These are phyloP conservation scores for Coemansia reversa DNA, from an alignment of 192 early-diverging fungal species.

Conservation along the genomic window DNA sequence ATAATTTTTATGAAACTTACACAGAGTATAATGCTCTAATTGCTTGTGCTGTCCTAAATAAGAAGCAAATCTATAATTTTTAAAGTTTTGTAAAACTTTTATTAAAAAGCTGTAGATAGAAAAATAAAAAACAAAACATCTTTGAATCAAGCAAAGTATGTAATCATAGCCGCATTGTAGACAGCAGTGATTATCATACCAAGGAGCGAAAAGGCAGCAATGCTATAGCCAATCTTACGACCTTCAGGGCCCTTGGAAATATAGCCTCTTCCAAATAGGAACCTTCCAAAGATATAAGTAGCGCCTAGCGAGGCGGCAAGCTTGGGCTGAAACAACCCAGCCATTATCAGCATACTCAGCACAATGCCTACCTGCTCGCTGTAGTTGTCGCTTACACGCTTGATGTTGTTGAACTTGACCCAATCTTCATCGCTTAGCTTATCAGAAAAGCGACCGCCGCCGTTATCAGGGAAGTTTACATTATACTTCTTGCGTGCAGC, in stretches of 20 bases:
- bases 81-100: not conserved
- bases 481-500: constrained; percentile 51
- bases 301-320: constrained; percentile 34
- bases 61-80: too few species aligned
- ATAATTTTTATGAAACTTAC: not conserved
- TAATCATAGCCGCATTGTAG: constrained; percentile 21
- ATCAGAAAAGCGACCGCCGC: constrained; percentile 44
- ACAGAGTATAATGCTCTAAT: too few species aligned
- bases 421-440: constrained; percentile 56
- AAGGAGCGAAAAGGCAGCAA: constrained; percentile 19
- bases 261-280: constrained; percentile 39
- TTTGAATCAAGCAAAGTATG: constrained; percentile 24
- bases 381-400: constrained; percentile 56
- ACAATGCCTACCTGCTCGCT: constrained; percentile 38
- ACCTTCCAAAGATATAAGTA: constrained; percentile 35
- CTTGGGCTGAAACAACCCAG: constrained; percentile 49
- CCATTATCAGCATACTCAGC: constrained; percentile 25
- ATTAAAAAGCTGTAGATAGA: not conserved
- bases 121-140: not conserved
- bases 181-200: constrained; percentile 24
- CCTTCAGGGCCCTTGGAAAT: constrained; percentile 20
- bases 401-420: constrained; percentile 52
- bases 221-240: constrained; percentile 26
- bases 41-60: too few species aligned
- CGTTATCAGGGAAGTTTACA: constrained; percentile 52